Percentiles rank a stretch among this genome's conserved stretches.
Conservation (phyloP, 2,329 filamentous ascomycete genomes). For the Verticillium nonalfalfae region DNA sequence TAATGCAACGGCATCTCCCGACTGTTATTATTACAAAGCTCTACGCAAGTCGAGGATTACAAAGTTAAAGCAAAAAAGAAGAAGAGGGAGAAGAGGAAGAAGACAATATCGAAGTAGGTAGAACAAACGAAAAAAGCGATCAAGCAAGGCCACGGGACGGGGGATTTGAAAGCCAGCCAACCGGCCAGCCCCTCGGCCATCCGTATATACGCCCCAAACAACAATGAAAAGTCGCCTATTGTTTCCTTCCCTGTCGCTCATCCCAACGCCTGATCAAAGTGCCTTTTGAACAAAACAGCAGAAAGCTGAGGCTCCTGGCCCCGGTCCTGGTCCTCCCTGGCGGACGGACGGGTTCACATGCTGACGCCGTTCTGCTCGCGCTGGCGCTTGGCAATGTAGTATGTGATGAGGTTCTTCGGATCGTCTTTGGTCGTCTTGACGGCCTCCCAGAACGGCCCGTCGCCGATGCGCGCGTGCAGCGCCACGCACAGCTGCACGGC, state of each 20-base stretch:
- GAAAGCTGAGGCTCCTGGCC: not conserved
- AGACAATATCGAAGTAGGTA: no score
- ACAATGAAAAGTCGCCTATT: no score
- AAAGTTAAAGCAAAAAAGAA: not conserved
- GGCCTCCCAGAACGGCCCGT: conserved; percentile 59
- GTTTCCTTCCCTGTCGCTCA: no score
- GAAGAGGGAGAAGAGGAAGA: no score
- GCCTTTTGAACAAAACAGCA: not conserved
- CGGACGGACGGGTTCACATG: not conserved
- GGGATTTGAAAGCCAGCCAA: no score
- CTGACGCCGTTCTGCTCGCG: conserved; percentile 34
- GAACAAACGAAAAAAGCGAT: no score
- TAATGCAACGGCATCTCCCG: not conserved
- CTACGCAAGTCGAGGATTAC: not conserved
- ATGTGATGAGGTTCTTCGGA: conserved; percentile 70
- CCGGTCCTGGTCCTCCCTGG: no score
- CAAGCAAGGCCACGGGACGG: no score
- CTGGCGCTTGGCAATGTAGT: conserved; percentile 71
- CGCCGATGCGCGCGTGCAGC: conserved; percentile 57
- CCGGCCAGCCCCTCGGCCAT: no score
- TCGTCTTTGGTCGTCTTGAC: conserved; percentile 62
- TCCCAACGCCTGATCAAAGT: not conserved
- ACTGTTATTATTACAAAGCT: not conserved
- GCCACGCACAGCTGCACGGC: conserved; percentile 75
- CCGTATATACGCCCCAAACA: no score